phyloP scores from a whole-genome alignment of 2,329 filamentous ascomycete species.

The Penicillium aurantiogriseum region DNA sequence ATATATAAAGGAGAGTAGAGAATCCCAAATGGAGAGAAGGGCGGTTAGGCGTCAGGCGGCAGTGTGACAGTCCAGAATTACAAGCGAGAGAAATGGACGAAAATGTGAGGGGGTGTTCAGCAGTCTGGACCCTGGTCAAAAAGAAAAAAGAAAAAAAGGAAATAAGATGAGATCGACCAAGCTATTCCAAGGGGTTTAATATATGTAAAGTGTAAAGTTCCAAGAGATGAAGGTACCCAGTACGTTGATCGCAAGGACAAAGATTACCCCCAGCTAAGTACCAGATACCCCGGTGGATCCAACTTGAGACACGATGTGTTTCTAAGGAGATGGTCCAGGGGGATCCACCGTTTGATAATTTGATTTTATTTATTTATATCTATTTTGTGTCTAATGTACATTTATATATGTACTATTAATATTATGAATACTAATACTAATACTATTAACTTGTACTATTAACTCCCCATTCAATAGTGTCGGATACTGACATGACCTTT shows the following conservation, averaged over 20 bases:
- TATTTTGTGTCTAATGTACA: too few species aligned
- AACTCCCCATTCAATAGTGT: not conserved
- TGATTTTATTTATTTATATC: not conserved
- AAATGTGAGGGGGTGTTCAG: constrained; percentile 7
- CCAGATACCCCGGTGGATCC: constrained; percentile 14
- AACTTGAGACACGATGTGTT: constrained; percentile 39
- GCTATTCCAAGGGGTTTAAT: constrained; percentile 4
- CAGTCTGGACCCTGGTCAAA: constrained; percentile 15
- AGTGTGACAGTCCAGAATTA: constrained; percentile 6
- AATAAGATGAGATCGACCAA: not conserved
- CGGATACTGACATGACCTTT: not conserved
- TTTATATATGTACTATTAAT: too few species aligned
- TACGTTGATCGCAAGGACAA: not conserved
- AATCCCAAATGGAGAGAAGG: not conserved
- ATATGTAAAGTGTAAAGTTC: not conserved
- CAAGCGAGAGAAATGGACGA: constrained; percentile 14
- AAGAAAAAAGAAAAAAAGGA: constrained; percentile 10
- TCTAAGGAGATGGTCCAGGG: constrained; percentile 15
- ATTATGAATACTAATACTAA: too few species aligned
- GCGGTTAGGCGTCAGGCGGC: constrained; percentile 16
- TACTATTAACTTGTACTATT: not conserved
- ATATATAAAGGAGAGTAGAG: constrained; percentile 3
- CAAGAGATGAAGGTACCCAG: not conserved
- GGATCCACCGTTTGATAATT: constrained; percentile 2
- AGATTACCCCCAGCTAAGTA: constrained; percentile 8